Evolutionary conservation across 371 early-diverging fungal genomes (phyloP).

Genomic region (Syncephalastrum sp.): DNA sequence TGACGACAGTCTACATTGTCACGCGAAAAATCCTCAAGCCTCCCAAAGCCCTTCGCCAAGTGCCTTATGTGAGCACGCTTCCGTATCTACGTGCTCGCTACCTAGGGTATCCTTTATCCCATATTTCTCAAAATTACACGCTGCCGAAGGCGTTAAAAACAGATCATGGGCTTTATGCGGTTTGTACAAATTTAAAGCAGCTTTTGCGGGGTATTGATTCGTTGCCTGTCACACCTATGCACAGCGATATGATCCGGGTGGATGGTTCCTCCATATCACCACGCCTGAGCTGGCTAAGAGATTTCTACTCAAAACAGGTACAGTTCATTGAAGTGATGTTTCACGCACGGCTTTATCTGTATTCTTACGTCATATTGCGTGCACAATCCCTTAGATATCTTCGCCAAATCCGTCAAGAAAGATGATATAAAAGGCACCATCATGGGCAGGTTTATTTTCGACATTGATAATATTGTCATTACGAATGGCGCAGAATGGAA

Average conservation of each 20-base stretch:
- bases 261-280: constrained; percentile 12
- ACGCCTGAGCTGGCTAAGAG: constrained; percentile 4
- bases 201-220: not conserved
- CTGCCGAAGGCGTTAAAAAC: not conserved
- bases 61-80: constrained; percentile 10
- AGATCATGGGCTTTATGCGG: constrained; percentile 5
- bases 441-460: constrained; percentile 16
- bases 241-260: constrained; percentile 7
- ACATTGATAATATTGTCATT: constrained; percentile 24
- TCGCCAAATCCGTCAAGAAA: constrained; percentile 17
- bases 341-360: too few species aligned
- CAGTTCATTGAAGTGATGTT: not conserved
- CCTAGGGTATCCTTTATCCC: not conserved
- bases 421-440: constrained; percentile 17
- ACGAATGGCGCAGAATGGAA: constrained; percentile 28
- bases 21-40: constrained; percentile 9
- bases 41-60: constrained; percentile 13
- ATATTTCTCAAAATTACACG: not conserved
- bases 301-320: constrained; percentile 13
- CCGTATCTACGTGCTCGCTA: not conserved
- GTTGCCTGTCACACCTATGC: not conserved
- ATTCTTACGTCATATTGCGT: not conserved
- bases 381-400: constrained; percentile 4
- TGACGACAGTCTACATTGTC: constrained; percentile 6
- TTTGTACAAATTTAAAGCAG: not conserved